phyloP scores from a whole-genome alignment of 2,329 filamentous ascomycete genomes.

The Hymenoscyphus scutula region DNA sequence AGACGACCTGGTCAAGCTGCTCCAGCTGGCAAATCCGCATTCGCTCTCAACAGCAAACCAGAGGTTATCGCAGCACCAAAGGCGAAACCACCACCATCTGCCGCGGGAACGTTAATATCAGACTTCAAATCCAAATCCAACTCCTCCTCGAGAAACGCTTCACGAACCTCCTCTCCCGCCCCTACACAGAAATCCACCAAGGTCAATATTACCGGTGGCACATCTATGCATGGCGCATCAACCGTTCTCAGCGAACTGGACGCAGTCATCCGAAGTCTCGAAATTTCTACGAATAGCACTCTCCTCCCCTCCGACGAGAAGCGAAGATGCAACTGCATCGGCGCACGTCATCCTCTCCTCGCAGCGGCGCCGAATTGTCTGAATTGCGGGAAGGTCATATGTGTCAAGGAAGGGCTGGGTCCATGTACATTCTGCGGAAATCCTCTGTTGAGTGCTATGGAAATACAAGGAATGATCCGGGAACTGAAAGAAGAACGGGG shows the following conservation, averaged over 20 bases:
- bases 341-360: constrained; percentile 80
- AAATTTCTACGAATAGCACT: constrained; percentile 86
- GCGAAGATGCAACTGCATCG: constrained; percentile 83
- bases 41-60: constrained; percentile 47
- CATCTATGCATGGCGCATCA: constrained; percentile 78
- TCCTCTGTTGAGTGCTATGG: constrained; percentile 66
- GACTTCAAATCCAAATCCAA: constrained; percentile 63
- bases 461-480: constrained; percentile 82
- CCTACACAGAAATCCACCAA: constrained; percentile 54
- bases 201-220: constrained; percentile 71
- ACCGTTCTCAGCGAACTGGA: constrained; percentile 69
- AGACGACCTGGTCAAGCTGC: constrained; percentile 41
- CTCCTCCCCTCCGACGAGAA: constrained; percentile 56
- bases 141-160: constrained; percentile 49
- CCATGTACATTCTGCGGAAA: constrained; percentile 88
- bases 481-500: constrained; percentile 83
- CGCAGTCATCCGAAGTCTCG: constrained; percentile 82
- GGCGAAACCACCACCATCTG: constrained; percentile 50
- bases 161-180: constrained; percentile 48
- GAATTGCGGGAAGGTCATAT: constrained; percentile 91
- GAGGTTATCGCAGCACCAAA: constrained; percentile 48
- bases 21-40: constrained; percentile 39
- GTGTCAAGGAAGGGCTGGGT: constrained; percentile 87
- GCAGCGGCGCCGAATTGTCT: constrained; percentile 92
- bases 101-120: constrained; percentile 76